Base-by-base conservation (phyloP, 352 stramenopile species). In the Phytopythium cucurbitacearum region DNA sequence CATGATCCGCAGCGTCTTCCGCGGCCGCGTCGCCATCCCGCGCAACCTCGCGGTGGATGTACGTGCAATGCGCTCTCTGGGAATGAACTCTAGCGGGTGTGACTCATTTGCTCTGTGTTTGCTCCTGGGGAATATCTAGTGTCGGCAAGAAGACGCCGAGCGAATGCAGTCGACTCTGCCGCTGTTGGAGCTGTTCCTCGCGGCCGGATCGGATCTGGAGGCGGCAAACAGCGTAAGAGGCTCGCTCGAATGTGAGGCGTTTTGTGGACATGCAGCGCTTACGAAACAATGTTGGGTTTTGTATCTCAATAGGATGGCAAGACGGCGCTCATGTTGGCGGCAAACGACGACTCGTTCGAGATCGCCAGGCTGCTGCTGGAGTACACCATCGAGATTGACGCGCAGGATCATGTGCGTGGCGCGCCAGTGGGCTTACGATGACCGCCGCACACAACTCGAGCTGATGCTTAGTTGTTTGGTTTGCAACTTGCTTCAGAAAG, bases 11-110 rank as follows among this genome's bases (percentile, higher is more conserved):
- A 67, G 60, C 10, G 42, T 73, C 3, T 48, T 69, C 9, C 53
- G 58, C 2, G 55, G 51, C 3, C 46, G 51, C 0, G 21, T 53
- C 3, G 53, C 54, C 7, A 50, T 73, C 10, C 53, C 40, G 0
- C 61, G 56, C 15, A 73, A 73, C 11, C 40, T 40, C 7, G 51
- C 69, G 1, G 51, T 69, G 12, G 49, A 73, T 15, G 65, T 69
- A 42, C 32, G 56, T 64, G 35, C 11, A 40, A 32, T 41, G 6
- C 2, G 7, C 28, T 43, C 9, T 8, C 7, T 10, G 48, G n/a
- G 6, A 7, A 50, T 8, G 37, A 12, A 28, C 21, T 28, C 21
- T 28, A 28, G 2, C 21, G 21, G 21, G 21, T 28, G 21, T 28
- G 21, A 28, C 21, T 28, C 21, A 28, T 28, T 28, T 28, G 21